A percentile compares a stretch with the other conserved stretches of the same genome.
Evolutionary conservation across 352 stramenopile genomes (phyloP).

Genomic region (Lagenidium giganteum): DNA sequence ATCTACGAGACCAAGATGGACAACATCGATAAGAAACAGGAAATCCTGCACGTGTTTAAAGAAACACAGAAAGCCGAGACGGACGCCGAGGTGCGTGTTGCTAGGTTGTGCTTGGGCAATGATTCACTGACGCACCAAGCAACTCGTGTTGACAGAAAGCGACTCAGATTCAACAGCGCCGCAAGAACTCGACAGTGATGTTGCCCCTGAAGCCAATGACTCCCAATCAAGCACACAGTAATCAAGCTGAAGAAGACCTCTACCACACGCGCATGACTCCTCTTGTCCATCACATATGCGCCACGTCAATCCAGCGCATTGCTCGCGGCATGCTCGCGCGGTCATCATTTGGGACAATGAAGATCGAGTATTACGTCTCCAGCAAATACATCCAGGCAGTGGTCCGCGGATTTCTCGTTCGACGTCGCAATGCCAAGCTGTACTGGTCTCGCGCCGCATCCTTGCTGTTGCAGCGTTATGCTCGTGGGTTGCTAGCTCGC

Average conservation of each 20-base stretch:
- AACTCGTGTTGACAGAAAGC: too few species aligned
- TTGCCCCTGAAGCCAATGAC: too few species aligned
- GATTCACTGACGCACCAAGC: too few species aligned
- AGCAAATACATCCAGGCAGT: constrained; percentile 77
- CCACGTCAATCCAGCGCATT: constrained; percentile 74
- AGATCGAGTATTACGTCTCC: constrained; percentile 62
- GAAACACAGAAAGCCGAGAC: constrained; percentile 39
- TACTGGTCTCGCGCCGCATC: constrained; percentile 64
- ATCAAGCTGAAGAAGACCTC: constrained; percentile 16
- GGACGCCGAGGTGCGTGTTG: too few species aligned
- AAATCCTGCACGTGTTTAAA: constrained; percentile 72
- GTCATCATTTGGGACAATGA: constrained; percentile 39
- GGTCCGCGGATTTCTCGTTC: constrained; percentile 59
- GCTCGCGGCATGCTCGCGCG: constrained; percentile 66
- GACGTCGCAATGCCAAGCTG: constrained; percentile 51
- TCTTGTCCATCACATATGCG: constrained; percentile 61
- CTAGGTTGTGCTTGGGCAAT: too few species aligned
- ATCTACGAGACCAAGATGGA: constrained; percentile 37
- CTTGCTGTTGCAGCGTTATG: constrained; percentile 46
- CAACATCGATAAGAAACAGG: constrained; percentile 68
- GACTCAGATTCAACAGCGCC: too few species aligned
- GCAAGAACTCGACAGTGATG: too few species aligned
- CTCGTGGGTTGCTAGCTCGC: constrained; percentile 49
- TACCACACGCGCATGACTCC: constrained; percentile 19
- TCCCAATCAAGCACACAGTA: too few species aligned